These are phyloP conservation scores for Aspergillus bridgeri DNA, from an alignment of 495 filamentous ascomycete species.

Conservation along the genomic window DNA sequence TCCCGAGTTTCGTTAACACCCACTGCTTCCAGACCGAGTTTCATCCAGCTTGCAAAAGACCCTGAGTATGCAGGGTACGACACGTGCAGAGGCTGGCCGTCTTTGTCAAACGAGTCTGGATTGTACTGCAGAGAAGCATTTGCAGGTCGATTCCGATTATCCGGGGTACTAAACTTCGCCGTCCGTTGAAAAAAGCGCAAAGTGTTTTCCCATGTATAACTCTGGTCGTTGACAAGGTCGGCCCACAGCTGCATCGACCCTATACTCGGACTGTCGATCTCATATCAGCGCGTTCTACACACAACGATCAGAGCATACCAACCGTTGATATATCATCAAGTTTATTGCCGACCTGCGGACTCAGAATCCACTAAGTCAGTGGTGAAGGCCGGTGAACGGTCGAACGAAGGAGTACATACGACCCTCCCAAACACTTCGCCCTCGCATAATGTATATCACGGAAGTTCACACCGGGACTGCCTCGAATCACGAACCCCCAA, in stretches of 20 bases:
- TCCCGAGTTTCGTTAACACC: constrained; percentile 26
- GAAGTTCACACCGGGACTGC: constrained; percentile 28
- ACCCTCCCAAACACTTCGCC: constrained; percentile 38
- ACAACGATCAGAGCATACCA: not conserved
- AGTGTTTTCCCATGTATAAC: constrained; percentile 41
- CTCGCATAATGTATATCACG: constrained; percentile 39
- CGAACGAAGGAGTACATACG: constrained; percentile 21
- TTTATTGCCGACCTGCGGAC: constrained; percentile 29
- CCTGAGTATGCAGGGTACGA: constrained; percentile 30
- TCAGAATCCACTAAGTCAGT: not conserved
- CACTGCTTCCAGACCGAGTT: constrained; percentile 22
- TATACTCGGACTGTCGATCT: constrained; percentile 27
- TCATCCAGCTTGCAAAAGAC: constrained; percentile 32
- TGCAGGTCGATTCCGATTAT: constrained; percentile 7
- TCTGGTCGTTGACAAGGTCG: constrained; percentile 42
- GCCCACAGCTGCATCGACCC: constrained; percentile 45
- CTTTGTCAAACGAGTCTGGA: constrained; percentile 19
- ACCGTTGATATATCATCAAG: constrained; percentile 40
- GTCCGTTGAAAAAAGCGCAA: constrained; percentile 41
- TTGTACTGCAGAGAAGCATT: constrained; percentile 26
- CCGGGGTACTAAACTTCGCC: constrained; percentile 29
- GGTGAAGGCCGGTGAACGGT: not conserved
- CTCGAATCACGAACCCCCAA: constrained; percentile 44
- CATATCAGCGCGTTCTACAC: constrained; percentile 2
- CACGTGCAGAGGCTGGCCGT: constrained; percentile 32